Conservation (phyloP, 2,329 filamentous ascomycete species). For the Pezicula neosporulosa region DNA sequence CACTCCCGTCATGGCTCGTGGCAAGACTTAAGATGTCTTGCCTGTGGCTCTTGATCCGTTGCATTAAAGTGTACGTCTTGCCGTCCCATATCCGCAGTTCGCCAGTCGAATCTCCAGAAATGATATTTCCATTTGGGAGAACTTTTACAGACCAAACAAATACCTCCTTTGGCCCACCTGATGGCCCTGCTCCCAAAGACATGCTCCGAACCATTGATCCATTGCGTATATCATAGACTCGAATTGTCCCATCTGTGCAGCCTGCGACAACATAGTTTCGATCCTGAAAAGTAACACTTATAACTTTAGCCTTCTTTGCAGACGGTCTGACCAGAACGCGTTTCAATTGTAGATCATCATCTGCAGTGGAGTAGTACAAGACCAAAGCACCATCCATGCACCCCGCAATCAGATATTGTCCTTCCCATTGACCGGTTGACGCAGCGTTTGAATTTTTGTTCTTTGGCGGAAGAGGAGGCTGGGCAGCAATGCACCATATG, state of each 20-base stretch:
- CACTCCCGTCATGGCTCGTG: slow-evolving; percentile 72
- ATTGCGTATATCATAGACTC: slow-evolving; percentile 81
- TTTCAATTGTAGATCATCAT: slow-evolving; percentile 78
- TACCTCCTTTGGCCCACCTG: slow-evolving; percentile 76
- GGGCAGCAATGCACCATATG: slow-evolving; percentile 92
- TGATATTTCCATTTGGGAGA: slow-evolving; percentile 81
- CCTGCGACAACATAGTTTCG: slow-evolving; percentile 80
- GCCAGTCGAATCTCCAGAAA: slow-evolving; percentile 92
- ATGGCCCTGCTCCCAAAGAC: slow-evolving; percentile 76
- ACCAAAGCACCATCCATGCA: slow-evolving; percentile 90
- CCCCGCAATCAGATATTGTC: slow-evolving; percentile 73
- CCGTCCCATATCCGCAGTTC: slow-evolving; percentile 93
- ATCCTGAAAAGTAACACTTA: slow-evolving; percentile 88
- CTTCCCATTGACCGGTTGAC: slow-evolving; percentile 15
- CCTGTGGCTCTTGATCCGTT: slow-evolving; percentile 82
- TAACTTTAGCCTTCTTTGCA: slow-evolving; percentile 81
- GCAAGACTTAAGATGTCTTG: slow-evolving; percentile 90
- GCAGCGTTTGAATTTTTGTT: slow-evolving; percentile 27
- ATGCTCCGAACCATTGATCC: slow-evolving; percentile 76
- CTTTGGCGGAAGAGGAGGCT: slow-evolving; percentile 49
- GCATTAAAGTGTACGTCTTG: slow-evolving; percentile 83
- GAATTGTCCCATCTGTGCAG: slow-evolving; percentile 94
- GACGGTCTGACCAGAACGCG: slow-evolving; percentile 71
- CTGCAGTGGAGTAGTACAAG: slow-evolving; percentile 83
- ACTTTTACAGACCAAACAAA: slow-evolving; percentile 94